phyloP scores from a whole-genome alignment of 179 eudicot species.

The Silene vulgaris region DNA sequence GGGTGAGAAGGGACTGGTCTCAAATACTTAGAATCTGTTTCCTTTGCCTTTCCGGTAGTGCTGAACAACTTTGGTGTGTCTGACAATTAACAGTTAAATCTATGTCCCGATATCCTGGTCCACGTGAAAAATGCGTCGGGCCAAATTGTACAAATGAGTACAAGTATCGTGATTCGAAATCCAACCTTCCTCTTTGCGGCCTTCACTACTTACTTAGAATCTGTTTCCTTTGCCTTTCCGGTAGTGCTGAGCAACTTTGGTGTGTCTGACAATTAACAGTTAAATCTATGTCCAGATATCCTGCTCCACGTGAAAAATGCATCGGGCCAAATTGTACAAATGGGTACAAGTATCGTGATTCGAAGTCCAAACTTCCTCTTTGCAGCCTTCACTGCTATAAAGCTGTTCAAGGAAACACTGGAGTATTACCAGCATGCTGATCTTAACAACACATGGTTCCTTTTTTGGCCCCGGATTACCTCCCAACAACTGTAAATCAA shows the following conservation, averaged over 20 bases:
- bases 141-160: neutral
- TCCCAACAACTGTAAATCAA: slow-evolving; percentile 20
- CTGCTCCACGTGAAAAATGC: slow-evolving; percentile 77
- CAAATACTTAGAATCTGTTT: neutral
- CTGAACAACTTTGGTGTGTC: neutral
- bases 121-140: neutral
- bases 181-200: neutral
- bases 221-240: neutral
- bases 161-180: neutral
- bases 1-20: neutral
- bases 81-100: no score
- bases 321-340: slow-evolving; percentile 73
- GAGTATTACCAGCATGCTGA: slow-evolving; percentile 30
- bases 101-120: neutral
- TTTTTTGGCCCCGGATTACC: slow-evolving; percentile 6
- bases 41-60: neutral
- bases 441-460: slow-evolving; percentile 7
- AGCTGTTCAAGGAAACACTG: slow-evolving; percentile 39
- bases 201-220: neutral
- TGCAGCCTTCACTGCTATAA: slow-evolving; percentile 83
- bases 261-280: slow-evolving; percentile 1
- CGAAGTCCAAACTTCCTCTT: slow-evolving; percentile 73
- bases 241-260: neutral
- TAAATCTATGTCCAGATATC: slow-evolving; percentile 49
- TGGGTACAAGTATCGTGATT: slow-evolving; percentile 79